phyloP scores from a whole-genome alignment of 495 filamentous ascomycete genomes.

The Chaetomium cochliodes region DNA sequence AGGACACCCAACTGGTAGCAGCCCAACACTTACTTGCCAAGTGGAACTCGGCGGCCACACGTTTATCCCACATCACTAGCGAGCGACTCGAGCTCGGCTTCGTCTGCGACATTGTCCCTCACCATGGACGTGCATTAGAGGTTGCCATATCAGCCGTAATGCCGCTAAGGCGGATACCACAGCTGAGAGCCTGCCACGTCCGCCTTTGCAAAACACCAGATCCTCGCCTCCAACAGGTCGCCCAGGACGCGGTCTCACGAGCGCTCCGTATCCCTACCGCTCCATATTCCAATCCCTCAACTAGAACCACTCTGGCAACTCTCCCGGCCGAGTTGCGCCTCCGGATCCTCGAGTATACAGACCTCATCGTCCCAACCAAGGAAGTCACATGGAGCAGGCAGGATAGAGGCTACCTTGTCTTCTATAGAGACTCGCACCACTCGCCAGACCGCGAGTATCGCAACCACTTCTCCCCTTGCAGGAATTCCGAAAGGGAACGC shows the following conservation, averaged over 20 bases:
- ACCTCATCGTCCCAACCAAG: constrained; percentile 16
- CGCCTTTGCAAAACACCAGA: constrained; percentile 6
- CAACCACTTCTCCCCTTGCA: not conserved
- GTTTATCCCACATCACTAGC: not conserved
- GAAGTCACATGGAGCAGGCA: constrained; percentile 25
- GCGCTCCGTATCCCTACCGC: not conserved
- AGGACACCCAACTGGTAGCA: not conserved
- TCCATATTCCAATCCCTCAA: not conserved
- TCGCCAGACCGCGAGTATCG: not conserved
- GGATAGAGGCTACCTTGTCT: constrained; percentile 4
- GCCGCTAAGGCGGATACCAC: not conserved
- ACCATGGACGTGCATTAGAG: not conserved
- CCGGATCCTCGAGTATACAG: constrained; percentile 20
- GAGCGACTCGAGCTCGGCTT: constrained; percentile 1
- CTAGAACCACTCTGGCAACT: not conserved
- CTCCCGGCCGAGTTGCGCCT: constrained; percentile 22
- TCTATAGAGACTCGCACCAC: not conserved
- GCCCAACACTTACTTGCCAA: not conserved
- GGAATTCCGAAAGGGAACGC: not conserved
- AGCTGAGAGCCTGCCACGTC: not conserved
- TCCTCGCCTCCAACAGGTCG: not conserved
- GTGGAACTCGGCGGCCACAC: constrained; percentile 3
- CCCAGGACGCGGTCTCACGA: not conserved
- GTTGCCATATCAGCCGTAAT: not conserved
- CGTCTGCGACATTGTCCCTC: constrained; percentile 9